Percentiles rank a stretch among this genome's conserved stretches.
Conservation (phyloP, 208 protist genomes). For the Angomonas ambiguus region DNA sequence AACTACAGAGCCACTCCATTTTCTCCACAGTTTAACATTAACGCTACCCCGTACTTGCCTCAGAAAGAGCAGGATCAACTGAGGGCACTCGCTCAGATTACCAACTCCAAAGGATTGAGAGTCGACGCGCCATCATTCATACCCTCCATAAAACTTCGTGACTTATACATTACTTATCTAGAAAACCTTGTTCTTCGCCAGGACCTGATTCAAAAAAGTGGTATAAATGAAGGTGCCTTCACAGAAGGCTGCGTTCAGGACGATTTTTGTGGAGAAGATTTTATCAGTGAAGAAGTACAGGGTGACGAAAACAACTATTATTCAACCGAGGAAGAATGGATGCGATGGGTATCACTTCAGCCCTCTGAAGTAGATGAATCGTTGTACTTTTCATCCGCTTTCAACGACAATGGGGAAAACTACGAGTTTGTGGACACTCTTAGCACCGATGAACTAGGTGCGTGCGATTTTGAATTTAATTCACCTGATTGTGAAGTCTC, state of each 20-base stretch:
- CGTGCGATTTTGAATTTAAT: background rate
- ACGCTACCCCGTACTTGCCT: background rate
- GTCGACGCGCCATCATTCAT: background rate
- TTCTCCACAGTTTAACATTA: slow-evolving; percentile 1
- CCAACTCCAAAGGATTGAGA: background rate
- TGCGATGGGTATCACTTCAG: too few species aligned
- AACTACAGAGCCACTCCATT: background rate
- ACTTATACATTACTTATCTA: background rate
- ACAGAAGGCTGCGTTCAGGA: background rate
- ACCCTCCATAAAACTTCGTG: background rate
- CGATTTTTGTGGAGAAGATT: too few species aligned
- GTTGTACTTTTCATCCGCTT: slow-evolving; percentile 1
- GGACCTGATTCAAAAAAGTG: background rate
- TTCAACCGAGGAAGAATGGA: too few species aligned
- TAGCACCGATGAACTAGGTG: too few species aligned
- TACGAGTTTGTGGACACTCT: too few species aligned
- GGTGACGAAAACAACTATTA: too few species aligned
- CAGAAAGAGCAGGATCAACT: background rate
- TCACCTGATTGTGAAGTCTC: background rate
- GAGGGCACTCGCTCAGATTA: background rate
- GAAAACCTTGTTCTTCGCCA: background rate
- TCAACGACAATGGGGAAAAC: too few species aligned
- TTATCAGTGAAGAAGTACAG: too few species aligned
- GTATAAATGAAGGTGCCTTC: background rate
- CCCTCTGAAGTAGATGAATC: too few species aligned